These are phyloP conservation scores for Viola odorata DNA, from an alignment of 345 rosid species.

Conservation along the genomic window DNA sequence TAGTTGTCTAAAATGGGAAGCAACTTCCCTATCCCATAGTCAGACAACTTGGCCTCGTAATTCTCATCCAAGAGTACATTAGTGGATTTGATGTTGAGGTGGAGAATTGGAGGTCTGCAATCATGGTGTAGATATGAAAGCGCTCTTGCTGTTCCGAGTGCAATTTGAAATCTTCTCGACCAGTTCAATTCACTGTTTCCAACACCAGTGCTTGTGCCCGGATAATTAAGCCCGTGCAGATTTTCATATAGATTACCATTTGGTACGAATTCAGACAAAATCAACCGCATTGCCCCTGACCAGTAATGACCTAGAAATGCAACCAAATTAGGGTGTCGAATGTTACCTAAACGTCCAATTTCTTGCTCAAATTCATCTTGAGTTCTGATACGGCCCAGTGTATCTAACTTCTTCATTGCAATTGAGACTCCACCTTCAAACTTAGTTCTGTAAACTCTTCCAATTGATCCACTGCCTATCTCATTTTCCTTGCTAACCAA, in stretches of 20 bases:
- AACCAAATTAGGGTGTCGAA: constrained; percentile 67
- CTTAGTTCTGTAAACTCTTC: constrained; percentile 70
- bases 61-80: constrained; percentile 78
- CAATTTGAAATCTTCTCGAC: constrained; percentile 84
- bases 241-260: constrained; percentile 81
- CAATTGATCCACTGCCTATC: constrained; percentile 83
- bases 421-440: constrained; percentile 88
- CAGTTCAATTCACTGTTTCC: constrained; percentile 63
- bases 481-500: constrained; percentile 83
- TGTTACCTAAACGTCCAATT: constrained; percentile 67
- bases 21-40: constrained; percentile 73
- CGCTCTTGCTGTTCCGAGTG: constrained; percentile 79
- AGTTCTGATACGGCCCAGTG: constrained; percentile 74
- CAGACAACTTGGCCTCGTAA: constrained; percentile 76
- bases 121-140: constrained; percentile 91
- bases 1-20: constrained; percentile 76
- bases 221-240: constrained; percentile 49
- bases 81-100: constrained; percentile 81
- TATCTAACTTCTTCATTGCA: constrained; percentile 91
- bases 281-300: constrained; percentile 75
- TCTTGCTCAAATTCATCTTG: constrained; percentile 94
- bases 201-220: constrained; percentile 57
- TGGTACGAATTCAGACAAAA: constrained; percentile 63
- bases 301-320: constrained; percentile 88
- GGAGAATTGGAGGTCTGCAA: constrained; percentile 80